Percentiles rank a stretch among this genome's conserved stretches.
Conservation (phyloP, 2,329 filamentous ascomycete species). For the Cephalotrichum gorgonifer region DNA sequence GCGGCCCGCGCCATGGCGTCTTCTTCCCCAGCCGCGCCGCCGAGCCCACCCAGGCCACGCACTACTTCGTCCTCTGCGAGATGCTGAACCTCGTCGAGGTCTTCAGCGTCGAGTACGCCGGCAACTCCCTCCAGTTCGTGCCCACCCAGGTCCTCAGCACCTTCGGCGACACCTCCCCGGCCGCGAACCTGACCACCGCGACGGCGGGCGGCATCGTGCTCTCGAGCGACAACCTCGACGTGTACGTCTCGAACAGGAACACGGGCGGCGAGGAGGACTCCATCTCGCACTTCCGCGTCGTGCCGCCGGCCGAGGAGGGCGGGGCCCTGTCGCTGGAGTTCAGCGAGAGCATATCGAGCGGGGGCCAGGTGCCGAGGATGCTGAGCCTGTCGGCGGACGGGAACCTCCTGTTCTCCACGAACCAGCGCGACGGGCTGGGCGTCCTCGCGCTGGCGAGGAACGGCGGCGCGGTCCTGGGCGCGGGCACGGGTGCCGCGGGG, state of each 20-base stretch:
- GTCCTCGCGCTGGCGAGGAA: conserved; percentile 26
- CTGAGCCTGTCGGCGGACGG: conserved; percentile 26
- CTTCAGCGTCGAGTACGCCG: conserved; percentile 28
- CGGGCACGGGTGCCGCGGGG: background rate
- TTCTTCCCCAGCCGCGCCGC: conserved; percentile 27
- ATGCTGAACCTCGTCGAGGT: conserved; percentile 31
- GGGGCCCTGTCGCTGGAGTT: conserved; percentile 20
- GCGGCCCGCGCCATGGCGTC: conserved; percentile 39
- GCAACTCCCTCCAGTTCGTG: conserved; percentile 22
- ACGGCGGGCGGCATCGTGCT: conserved; percentile 35
- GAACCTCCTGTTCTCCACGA: conserved; percentile 28
- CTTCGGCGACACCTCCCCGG: conserved; percentile 23
- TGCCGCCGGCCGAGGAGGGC: conserved; percentile 10
- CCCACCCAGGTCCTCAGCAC: conserved; percentile 26
- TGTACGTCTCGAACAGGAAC: conserved; percentile 42
- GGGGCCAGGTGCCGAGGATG: conserved; percentile 32
- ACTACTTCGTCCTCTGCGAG: conserved; percentile 38
- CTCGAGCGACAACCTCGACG: conserved; percentile 26
- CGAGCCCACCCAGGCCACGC: conserved; percentile 19
- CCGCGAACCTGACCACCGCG: conserved; percentile 24
- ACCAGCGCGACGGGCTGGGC: conserved; percentile 28
- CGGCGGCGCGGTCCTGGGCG: conserved; percentile 16
- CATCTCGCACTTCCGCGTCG: conserved; percentile 33
- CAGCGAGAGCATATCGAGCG: conserved; percentile 20
- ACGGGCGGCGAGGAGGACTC: conserved; percentile 32